These are phyloP conservation scores for Moricandia arvensis DNA, from an alignment of 345 rosid species.

Conservation along the genomic window DNA sequence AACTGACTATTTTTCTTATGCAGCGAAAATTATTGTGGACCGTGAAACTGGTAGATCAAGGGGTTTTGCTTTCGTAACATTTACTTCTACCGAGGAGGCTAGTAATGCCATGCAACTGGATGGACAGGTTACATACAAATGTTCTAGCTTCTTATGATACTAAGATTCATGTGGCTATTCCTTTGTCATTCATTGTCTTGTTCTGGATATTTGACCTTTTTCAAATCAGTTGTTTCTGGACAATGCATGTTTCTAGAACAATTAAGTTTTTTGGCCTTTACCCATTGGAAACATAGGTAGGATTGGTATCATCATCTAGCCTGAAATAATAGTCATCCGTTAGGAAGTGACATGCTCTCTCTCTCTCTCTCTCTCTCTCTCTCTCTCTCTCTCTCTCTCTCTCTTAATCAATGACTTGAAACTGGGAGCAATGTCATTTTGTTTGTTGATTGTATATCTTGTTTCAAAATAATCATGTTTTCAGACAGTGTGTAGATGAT, in stretches of 20 bases:
- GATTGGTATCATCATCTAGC: conserved; percentile 3
- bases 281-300: not conserved
- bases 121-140: conserved; percentile 64
- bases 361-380: no score
- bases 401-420: not conserved
- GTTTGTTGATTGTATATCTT: not conserved
- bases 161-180: not conserved
- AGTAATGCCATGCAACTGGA: conserved; percentile 83
- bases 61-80: conserved; percentile 89
- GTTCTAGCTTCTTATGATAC: not conserved
- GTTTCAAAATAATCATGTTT: not conserved
- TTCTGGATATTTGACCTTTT: conserved; percentile 6
- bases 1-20: conserved; percentile 17
- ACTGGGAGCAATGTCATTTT: not conserved
- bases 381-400: no score
- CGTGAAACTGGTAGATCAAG: conserved; percentile 92
- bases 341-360: not conserved
- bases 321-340: not conserved
- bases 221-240: not conserved
- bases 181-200: not conserved
- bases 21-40: conserved; percentile 83
- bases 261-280: not conserved
- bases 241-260: not conserved
- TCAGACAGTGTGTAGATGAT: not conserved
- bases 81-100: conserved; percentile 69